These are phyloP conservation scores for Mucor piriformis DNA, from an alignment of 371 early-diverging fungal species.

Conservation along the genomic window DNA sequence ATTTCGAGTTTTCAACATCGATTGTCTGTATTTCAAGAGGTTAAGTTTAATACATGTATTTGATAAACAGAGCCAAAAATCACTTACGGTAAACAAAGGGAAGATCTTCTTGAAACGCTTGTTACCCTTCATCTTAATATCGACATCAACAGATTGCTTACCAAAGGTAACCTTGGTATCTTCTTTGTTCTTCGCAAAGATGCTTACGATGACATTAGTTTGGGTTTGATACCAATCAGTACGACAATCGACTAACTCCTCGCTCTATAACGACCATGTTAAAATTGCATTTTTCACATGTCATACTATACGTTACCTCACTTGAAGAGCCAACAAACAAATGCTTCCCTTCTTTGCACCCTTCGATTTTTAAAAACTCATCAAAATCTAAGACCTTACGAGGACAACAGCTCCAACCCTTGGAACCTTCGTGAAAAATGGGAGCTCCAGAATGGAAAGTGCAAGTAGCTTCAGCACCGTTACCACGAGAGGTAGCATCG, in stretches of 20 bases:
- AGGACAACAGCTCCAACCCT: conserved; percentile 90
- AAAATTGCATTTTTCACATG: not conserved
- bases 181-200: conserved; percentile 90
- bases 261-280: conserved; percentile 20
- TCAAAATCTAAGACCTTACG: conserved; percentile 95
- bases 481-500: conserved; percentile 64
- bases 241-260: conserved; percentile 76
- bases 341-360: conserved; percentile 87
- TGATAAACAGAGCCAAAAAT: too few relatives aligned
- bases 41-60: not conserved
- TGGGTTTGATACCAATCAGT: conserved; percentile 96
- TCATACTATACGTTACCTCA: conserved; percentile 14
- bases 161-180: conserved; percentile 68
- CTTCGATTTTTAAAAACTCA: conserved; percentile 92
- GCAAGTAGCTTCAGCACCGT: conserved; percentile 66
- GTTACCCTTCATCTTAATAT: conserved; percentile 61
- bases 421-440: conserved; percentile 92
- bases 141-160: conserved; percentile 33
- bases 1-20: conserved; percentile 68
- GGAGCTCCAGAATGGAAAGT: conserved; percentile 87
- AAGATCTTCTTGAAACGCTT: conserved; percentile 63
- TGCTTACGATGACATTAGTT: conserved; percentile 78
- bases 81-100: conserved; percentile 58
- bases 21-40: conserved; percentile 56
- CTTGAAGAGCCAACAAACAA: conserved; percentile 69